phyloP scores from a whole-genome alignment of 148 eudicot species.

The Fallopia convolvulus region DNA sequence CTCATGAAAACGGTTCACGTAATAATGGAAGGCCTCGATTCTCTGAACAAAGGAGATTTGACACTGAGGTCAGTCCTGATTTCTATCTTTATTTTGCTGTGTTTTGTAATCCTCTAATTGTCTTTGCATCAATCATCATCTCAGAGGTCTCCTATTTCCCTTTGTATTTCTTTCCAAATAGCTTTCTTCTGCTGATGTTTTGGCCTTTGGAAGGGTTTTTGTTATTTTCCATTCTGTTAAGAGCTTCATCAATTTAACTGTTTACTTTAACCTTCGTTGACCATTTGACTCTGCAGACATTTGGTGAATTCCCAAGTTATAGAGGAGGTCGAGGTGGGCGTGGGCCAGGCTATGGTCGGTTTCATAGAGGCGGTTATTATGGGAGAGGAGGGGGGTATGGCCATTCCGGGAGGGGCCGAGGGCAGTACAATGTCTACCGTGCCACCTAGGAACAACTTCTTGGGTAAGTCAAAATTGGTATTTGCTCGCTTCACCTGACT shows the following conservation, averaged over 20 bases:
- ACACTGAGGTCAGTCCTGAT: slow-evolving; percentile 40
- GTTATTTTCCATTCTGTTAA: neutral
- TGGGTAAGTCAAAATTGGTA: neutral
- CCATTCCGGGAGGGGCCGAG: slow-evolving; percentile 40
- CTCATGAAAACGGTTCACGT: slow-evolving; percentile 29
- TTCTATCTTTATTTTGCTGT: neutral
- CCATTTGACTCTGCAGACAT: slow-evolving; percentile 34
- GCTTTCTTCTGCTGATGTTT: neutral
- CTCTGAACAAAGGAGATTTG: slow-evolving; percentile 52
- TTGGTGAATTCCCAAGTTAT: slow-evolving; percentile 42
- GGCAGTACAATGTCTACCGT: slow-evolving; percentile 27
- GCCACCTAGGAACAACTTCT: slow-evolving; percentile 20
- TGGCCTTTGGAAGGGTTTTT: neutral
- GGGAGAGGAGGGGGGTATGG: slow-evolving; percentile 35
- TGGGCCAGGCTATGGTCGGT: slow-evolving; percentile 40
- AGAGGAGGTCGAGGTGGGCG: slow-evolving; percentile 41
- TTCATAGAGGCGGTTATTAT: slow-evolving; percentile 35
- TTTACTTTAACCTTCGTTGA: neutral
- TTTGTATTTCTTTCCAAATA: neutral
- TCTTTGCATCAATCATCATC: neutral
- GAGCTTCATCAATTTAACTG: neutral
- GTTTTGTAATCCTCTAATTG: neutral
- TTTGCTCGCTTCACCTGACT: neutral
- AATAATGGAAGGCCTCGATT: slow-evolving; percentile 36
- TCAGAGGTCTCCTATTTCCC: neutral